Percentiles rank a stretch among this genome's conserved stretches.
Evolutionary conservation across 2,329 filamentous ascomycete genomes (phyloP).

Genomic region (Sarocladium strictum): DNA sequence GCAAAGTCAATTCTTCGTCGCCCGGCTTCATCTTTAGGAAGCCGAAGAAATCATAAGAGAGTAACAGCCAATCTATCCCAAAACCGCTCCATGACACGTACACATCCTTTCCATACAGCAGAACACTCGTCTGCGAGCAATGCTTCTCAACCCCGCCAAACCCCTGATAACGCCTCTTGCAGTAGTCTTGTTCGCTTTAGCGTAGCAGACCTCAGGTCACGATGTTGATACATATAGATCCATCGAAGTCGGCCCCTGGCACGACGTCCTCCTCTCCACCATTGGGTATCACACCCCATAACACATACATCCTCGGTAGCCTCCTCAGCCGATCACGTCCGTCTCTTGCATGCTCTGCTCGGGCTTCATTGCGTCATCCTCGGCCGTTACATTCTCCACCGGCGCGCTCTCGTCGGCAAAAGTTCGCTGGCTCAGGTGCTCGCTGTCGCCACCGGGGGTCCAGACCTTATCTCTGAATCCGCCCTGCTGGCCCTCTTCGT

Average conservation of each 20-base stretch:
- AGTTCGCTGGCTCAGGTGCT: conserved; percentile 81
- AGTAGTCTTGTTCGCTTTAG: not conserved
- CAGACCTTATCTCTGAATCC: conserved; percentile 86
- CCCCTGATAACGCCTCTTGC: not conserved
- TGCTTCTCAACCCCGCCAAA: not conserved
- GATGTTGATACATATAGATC: not conserved
- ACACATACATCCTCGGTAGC: not conserved
- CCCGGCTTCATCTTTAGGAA: conserved; percentile 9
- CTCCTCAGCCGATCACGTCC: conserved; percentile 26
- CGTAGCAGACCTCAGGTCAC: not conserved
- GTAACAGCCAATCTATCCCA: conserved; percentile 6
- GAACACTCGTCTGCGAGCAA: not conserved
- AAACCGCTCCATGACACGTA: conserved; percentile 6
- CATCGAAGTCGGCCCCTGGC: not conserved
- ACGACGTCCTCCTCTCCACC: not conserved
- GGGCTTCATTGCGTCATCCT: conserved; percentile 29
- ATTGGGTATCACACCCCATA: not conserved
- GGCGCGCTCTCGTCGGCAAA: conserved; percentile 67
- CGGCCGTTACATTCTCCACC: conserved; percentile 70
- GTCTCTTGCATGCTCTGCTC: conserved; percentile 32
- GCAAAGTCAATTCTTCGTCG: conserved; percentile 9
- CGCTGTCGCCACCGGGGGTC: conserved; percentile 56
- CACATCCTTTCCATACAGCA: not conserved
- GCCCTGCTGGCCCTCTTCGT: conserved; percentile 84
- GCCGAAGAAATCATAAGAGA: not conserved